Evolutionary conservation across 164 flowering plant species (phyloP).

Genomic region (Chloranthus sessilifolius): DNA sequence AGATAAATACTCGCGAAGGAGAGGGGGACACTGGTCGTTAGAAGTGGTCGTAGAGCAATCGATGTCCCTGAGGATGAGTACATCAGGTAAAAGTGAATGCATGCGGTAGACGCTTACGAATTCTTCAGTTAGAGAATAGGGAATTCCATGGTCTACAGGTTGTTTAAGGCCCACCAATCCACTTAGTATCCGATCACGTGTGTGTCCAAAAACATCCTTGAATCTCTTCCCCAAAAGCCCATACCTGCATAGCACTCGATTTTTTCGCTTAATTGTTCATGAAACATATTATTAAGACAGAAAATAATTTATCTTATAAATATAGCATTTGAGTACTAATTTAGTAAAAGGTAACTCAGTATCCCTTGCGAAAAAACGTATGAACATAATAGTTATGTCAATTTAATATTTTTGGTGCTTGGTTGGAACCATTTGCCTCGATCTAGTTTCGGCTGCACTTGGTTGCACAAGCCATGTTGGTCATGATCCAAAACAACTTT

Average conservation of each 20-base stretch:
- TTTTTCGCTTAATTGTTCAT: no score
- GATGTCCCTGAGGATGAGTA: constrained; percentile 26
- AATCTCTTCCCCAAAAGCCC: constrained; percentile 49
- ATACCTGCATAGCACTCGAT: constrained; percentile 31
- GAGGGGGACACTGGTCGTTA: constrained; percentile 21
- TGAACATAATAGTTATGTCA: no score
- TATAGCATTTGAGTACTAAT: no score
- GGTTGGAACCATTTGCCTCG: no score
- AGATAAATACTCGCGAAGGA: constrained; percentile 23
- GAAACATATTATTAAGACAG: no score
- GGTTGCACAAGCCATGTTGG: no score
- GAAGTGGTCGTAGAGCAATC: constrained; percentile 4
- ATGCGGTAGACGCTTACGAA: constrained; percentile 44
- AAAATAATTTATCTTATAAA: no score
- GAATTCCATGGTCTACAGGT: constrained; percentile 46
- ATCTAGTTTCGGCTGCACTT: no score
- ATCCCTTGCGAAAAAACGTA: no score
- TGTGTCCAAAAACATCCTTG: constrained; percentile 35
- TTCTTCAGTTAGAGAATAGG: constrained; percentile 50
- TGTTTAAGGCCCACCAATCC: constrained; percentile 43
- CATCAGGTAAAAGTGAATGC: constrained; percentile 46
- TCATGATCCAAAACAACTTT: no score
- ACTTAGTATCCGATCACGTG: constrained; percentile 23
- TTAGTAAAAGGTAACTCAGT: no score
- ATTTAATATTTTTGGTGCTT: no score